Base-by-base conservation (phyloP, 1,139 yeast species). In the Eremothecium gossypii region DNA sequence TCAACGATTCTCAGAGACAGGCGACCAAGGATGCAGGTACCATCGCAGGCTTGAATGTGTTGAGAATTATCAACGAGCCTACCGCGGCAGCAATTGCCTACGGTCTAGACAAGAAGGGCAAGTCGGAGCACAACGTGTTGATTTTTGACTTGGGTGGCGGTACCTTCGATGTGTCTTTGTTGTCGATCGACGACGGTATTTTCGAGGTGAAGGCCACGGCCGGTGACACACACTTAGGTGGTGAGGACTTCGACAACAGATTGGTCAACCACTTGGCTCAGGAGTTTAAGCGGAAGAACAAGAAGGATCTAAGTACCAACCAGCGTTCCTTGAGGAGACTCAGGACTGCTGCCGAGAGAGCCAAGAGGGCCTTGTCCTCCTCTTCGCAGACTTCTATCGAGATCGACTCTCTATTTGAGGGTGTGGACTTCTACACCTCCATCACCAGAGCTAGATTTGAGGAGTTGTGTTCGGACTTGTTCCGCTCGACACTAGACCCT, bases 11-110 rank as follows among this genome's bases (percentile, higher is more conserved):
- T 46, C 97, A 89, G 72, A 83, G 96, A 74, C 96, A 89, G 69
- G 97, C 97, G 49, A 89, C 97, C 51, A 87, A 89, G 73, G 96
- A 87, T 67, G 96, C 97, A 43, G 97, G 96, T 72, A 76, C 85
- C 48, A 89, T 89, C 73, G 95, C 96, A 38, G 97, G 97, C 57
- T 77, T 89, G 63, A 86, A 84, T 60, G 95, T 89, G 46, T 76
- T 87, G 63, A 83, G 97, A 73, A 87, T 89, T 63, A 95, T 89
- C 55, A 89, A 89, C 67, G 97, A 89, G 73, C 97, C 97, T 51
- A 89, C 97, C 44, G 97, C 97, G 40, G 96, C 97, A 49, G 96
- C 96, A 45, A 86, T 89, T 66, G 97, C 97, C 49, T 89, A 89
- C 69, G 97, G 97, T 55, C 76, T 89, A 59, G 96, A 89, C 67